phyloP scores from a whole-genome alignment of 768 basidiomycete genomes.

The Pleurotus salmoneostramineus region DNA sequence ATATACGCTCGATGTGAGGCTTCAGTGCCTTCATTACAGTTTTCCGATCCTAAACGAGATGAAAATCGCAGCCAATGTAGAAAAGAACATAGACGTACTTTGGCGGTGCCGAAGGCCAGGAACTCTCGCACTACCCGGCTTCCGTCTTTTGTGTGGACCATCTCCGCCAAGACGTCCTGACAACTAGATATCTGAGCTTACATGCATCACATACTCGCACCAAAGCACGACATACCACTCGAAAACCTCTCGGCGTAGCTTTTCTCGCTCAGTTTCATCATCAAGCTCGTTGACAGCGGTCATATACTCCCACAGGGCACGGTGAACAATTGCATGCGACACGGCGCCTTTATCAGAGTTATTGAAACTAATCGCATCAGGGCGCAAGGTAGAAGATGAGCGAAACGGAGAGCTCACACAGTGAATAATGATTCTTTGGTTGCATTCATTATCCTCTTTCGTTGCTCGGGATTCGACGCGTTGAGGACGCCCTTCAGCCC shows the following conservation, averaged over 20 bases:
- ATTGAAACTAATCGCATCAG: constrained; percentile 59
- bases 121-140: constrained; percentile 84
- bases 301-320: constrained; percentile 84
- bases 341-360: constrained; percentile 89
- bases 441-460: constrained; percentile 61
- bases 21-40: constrained; percentile 86
- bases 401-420: constrained; percentile 48
- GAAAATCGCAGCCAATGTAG: neutral
- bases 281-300: constrained; percentile 50
- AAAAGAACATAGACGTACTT: constrained; percentile 39
- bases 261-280: constrained; percentile 68
- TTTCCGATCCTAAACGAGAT: constrained; percentile 67
- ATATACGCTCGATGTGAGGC: constrained; percentile 87
- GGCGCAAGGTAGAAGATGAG: constrained; percentile 2
- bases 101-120: constrained; percentile 77
- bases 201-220: no score
- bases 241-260: constrained; percentile 73
- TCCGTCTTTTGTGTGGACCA: constrained; percentile 93
- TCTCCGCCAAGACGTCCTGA: constrained; percentile 83
- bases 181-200: constrained; percentile 25
- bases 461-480: constrained; percentile 56
- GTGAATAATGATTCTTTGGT: constrained; percentile 71
- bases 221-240: constrained; percentile 51
- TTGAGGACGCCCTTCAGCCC: constrained; percentile 70
- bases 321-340: constrained; percentile 84